Evolutionary conservation across 2,329 filamentous ascomycete species (phyloP).

Genomic region (Emergomyces orientalis): DNA sequence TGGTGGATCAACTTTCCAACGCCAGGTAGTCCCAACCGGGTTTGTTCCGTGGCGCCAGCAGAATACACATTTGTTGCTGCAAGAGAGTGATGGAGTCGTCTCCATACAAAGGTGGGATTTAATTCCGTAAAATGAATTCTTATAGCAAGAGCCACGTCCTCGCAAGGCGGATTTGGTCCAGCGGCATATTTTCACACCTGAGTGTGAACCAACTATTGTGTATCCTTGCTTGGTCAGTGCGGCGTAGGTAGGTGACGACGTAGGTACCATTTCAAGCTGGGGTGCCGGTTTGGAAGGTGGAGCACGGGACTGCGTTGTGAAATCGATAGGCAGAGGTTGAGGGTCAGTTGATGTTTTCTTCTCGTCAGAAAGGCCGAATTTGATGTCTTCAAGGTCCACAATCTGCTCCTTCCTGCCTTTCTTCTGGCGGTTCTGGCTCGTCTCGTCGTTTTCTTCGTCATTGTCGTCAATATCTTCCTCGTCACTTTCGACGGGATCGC

Average conservation of each 20-base stretch:
- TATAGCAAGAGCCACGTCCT: slow-evolving; percentile 92
- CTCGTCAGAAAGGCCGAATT: slow-evolving; percentile 27
- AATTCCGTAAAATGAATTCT: slow-evolving; percentile 96
- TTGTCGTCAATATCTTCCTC: slow-evolving; percentile 58
- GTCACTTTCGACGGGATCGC: slow-evolving; percentile 75
- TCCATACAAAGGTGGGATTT: slow-evolving; percentile 97
- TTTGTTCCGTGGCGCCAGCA: slow-evolving; percentile 98
- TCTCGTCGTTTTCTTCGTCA: slow-evolving; percentile 37
- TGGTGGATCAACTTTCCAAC: slow-evolving; percentile 88
- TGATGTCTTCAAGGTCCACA: slow-evolving; percentile 78
- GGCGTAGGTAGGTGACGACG: slow-evolving; percentile 75
- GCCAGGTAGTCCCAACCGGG: slow-evolving; percentile 91
- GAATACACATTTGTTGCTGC: slow-evolving; percentile 97
- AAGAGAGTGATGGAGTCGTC: slow-evolving; percentile 87
- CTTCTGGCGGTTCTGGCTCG: slow-evolving; percentile 34
- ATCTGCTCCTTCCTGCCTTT: slow-evolving; percentile 39
- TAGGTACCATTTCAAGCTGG: slow-evolving; percentile 86
- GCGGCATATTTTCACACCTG: slow-evolving; percentile 92
- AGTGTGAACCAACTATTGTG: slow-evolving; percentile 88
- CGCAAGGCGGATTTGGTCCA: slow-evolving; percentile 97
- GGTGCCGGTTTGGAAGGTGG: slow-evolving; percentile 24
- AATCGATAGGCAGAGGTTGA: slow-evolving; percentile 67
- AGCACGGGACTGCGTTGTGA: slow-evolving; percentile 50
- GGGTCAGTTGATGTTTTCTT: slow-evolving; percentile 15
- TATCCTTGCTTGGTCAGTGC: slow-evolving; percentile 95